Base-by-base conservation (phyloP, 208 protist species). In the Crithidia expoeki region DNA sequence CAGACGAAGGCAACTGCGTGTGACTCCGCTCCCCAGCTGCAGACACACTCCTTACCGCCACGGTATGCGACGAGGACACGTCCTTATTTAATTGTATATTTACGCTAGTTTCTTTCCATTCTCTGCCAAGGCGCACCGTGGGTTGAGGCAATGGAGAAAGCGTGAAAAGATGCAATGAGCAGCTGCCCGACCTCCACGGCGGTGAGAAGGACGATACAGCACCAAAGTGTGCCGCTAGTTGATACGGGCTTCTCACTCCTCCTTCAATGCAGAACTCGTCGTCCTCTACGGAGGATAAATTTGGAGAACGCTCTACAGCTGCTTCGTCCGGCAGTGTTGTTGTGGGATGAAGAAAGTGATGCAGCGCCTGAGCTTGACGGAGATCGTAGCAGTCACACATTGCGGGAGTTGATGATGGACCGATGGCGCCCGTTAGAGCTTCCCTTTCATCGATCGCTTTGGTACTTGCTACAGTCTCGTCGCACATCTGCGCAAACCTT, bases 251-350 rank as follows among this genome's bases (percentile, higher is more conserved):
- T n/a, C 30, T 53, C 21, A 44, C 49, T 11, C 14, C 57, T 47
- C 66, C 68, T 3, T 59, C 52, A 30, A 32, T 38, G 0, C 53
- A 40, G 32, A 57, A 53, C 0, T 70, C 74, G 28, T 74, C 51
- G 21, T 68, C 42, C 14, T 69, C 33, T 12, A 61, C 61, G 5
- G 38, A 60, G 40, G 44, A 53, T 6, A 68, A 44, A 33, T 71
- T 60, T 19, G 72, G 69, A 0, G 71, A 76, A 19, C 28, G 14
- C 7, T 12, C 46, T 2, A 64, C 30, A n/a, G 61, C 42, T 5
- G 44, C 53, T 38, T 76, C 71, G n/a, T 52, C 71, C 4, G 68
- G 62, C 33, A 68, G 21, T n/a, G 47, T 52, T n/a, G 17, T 42
- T n/a, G 40, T 30, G 27, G 34, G 64, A 9, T 52, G 44, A 10